Evolutionary conservation across 306 rosid species (phyloP), one percentile per base, ranked within the genome.

Genomic region (Trichosanthes truncata): DNA sequence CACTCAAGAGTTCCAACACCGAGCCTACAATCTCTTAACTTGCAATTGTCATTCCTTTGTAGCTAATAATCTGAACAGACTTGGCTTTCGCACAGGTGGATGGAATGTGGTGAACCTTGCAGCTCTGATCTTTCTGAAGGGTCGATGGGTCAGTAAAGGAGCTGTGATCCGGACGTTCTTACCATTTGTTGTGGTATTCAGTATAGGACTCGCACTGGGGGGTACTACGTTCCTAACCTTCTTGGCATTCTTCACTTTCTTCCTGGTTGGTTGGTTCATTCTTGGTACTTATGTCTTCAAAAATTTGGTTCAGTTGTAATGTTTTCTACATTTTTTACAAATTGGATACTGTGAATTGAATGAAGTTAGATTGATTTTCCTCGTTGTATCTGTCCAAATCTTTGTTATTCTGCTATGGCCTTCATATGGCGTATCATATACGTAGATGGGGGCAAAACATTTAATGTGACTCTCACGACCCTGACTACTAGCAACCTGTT

Each of bases 81-180:
- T 93, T 85, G 86, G 85, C 33, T 91, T 88, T 85, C 73, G 72
- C n/a, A 85, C 91, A 46, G 87, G 93, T 21, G 90, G 96, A 77
- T 95, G 99, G 99, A 95, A 95, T 77, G 97, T 93, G 84, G 99
- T 96, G 83, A 96, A 88, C 93, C 97, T 96, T 68, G 98, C 98
- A 5, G 83, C 88, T 87, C 87, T 89, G 80, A 83, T 96, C 78
- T 88, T 91, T 73, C 82, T 93, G 74, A 90, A 87, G 87, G 97
- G 98, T 17, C 84, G 87, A n/a, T 91, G 98, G 99, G 98, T 96
- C 74, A 86, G 90, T 89, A 85, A 20, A 81, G 83, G 84, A 56
- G 81, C 94, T 65, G 72, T 89, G 81, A 84, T 90, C 83, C 80
- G 87, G 11, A 83, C 99, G 18, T 48, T 89, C 77, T 80, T 96